A percentile compares a stretch with the other conserved stretches of the same genome.
Evolutionary conservation across 495 filamentous ascomycete genomes (phyloP).

Genomic region (Bathelium albidoporum): DNA sequence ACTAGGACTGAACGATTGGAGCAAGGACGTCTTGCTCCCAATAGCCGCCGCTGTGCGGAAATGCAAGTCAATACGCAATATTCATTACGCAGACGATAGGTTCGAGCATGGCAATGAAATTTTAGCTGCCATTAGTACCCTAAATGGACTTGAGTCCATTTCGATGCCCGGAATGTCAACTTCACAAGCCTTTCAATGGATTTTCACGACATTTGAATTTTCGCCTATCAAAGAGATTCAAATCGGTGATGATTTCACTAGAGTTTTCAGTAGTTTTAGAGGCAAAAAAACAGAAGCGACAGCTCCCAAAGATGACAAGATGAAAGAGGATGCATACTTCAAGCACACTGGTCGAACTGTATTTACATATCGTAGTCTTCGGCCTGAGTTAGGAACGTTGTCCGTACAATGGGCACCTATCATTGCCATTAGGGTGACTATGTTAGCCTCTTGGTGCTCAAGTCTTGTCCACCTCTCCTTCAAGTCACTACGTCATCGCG

Average conservation of each 20-base stretch:
- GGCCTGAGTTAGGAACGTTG: neutral
- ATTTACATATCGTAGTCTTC: neutral
- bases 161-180: neutral
- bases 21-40: neutral
- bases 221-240: neutral
- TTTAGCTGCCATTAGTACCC: neutral
- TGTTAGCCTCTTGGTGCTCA: neutral
- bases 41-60: neutral
- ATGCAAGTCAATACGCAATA: neutral
- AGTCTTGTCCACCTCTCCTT: neutral
- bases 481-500: neutral
- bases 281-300: neutral
- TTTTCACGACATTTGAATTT: neutral
- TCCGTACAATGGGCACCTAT: neutral
- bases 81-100: neutral
- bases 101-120: neutral
- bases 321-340: neutral
- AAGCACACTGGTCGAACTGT: neutral
- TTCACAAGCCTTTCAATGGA: neutral
- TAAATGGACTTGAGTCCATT: neutral
- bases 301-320: neutral
- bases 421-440: neutral
- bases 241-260: neutral
- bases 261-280: neutral
- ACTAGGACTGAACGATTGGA: neutral